Conservation (phyloP, 352 stramenopile species). For the Pythium sukuiense region DNA sequence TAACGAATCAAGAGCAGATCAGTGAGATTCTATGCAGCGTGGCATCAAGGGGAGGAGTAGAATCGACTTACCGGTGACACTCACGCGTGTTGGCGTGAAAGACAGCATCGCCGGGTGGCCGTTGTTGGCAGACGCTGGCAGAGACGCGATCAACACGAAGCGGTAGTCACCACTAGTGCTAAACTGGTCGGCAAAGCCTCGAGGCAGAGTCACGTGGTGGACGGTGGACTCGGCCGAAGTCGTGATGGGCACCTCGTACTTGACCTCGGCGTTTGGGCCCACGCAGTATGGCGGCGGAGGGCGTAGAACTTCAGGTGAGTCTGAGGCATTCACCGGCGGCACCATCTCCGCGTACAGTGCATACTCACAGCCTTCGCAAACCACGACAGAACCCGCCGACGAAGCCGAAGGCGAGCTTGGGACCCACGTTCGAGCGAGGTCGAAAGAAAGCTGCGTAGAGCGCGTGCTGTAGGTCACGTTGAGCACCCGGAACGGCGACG, state of each 20-base stretch:
- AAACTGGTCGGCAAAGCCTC: conserved; percentile 35
- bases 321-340: conserved; percentile 13
- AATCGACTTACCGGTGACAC: conserved; percentile 22
- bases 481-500: conserved; percentile 1
- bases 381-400: not conserved
- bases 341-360: conserved; percentile 30
- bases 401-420: not conserved
- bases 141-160: conserved; percentile 34
- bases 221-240: not conserved
- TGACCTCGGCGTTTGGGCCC: conserved; percentile 11
- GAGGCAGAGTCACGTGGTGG: conserved; percentile 21
- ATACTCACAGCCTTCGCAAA: conserved; percentile 34
- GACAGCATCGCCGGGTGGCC: conserved; percentile 30
- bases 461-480: conserved; percentile 23
- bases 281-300: conserved; percentile 32
- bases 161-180: conserved; percentile 31
- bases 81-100: conserved; percentile 30
- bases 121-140: conserved; percentile 30
- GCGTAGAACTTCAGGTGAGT: not conserved
- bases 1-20: not conserved
- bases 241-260: conserved; percentile 25
- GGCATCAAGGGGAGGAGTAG: not conserved
- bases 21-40: not conserved
- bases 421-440: conserved; percentile 22
- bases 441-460: conserved; percentile 25